These are phyloP conservation scores for Strobilomyces echinocephalus DNA, from an alignment of 768 basidiomycete species.

Conservation along the genomic window DNA sequence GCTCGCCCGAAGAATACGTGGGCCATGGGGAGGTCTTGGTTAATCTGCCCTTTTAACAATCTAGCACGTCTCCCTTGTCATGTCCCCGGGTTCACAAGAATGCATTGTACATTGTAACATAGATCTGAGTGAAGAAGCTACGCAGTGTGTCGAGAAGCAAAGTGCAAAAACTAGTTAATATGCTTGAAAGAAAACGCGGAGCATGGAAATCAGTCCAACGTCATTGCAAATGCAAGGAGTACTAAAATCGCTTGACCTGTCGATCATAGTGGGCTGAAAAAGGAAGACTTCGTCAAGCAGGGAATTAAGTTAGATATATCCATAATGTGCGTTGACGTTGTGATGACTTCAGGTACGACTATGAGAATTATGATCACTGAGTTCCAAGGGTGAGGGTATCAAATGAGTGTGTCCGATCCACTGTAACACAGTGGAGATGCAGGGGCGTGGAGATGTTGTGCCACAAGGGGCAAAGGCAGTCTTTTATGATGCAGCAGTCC, in stretches of 20 bases:
- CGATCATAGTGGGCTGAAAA: constrained; percentile 8
- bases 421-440: constrained; percentile 10
- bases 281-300: neutral
- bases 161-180: constrained; percentile 6
- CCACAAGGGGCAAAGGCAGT: neutral
- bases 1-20: constrained; percentile 90
- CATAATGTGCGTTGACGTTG: constrained; percentile 16
- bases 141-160: constrained; percentile 11
- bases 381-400: constrained; percentile 26
- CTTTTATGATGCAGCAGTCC: constrained; percentile 20
- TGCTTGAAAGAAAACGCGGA: constrained; percentile 8
- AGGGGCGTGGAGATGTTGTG: neutral
- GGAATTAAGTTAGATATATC: constrained; percentile 23
- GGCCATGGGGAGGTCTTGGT: constrained; percentile 76
- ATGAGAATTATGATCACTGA: constrained; percentile 13
- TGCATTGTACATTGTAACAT: constrained; percentile 27
- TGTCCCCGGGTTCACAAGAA: constrained; percentile 6
- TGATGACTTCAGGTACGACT: constrained; percentile 14
- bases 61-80: neutral
- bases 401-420: constrained; percentile 19
- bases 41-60: constrained; percentile 23
- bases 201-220: constrained; percentile 15
- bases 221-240: constrained; percentile 12
- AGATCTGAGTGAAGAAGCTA: constrained; percentile 14
- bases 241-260: constrained; percentile 5